phyloP scores from a whole-genome alignment of 176 grass and related monocot genomes.

The Zea mays region Zm-B73-REFERENCE-NAM-5.0 NC_050098.1:196549501-196550000 shows the following conservation, averaged over 20 bases:
- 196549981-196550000: too few relatives aligned
- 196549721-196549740: constrained; percentile 1
- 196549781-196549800: constrained; percentile 2
- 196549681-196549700: constrained; percentile 98
- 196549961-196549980: too few relatives aligned
- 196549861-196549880: too few relatives aligned
- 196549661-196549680: constrained; percentile 92
- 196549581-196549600: constrained; percentile 4
- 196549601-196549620: constrained; percentile 3
- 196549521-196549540: constrained; percentile 2
- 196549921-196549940: too few relatives aligned
- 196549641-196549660: constrained; percentile 75
- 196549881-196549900: too few relatives aligned
- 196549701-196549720: constrained; percentile 12
- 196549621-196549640: constrained; percentile 7
- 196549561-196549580: background rate
- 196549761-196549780: constrained; percentile 12
- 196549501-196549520: background rate
- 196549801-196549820: constrained; percentile 26
- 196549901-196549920: too few relatives aligned
- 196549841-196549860: background rate
- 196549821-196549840: background rate
- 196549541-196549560: background rate
- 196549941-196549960: too few relatives aligned
- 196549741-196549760: background rate